Conservation (phyloP, 2,329 filamentous ascomycete species). For the Xylaria sp. region DNA sequence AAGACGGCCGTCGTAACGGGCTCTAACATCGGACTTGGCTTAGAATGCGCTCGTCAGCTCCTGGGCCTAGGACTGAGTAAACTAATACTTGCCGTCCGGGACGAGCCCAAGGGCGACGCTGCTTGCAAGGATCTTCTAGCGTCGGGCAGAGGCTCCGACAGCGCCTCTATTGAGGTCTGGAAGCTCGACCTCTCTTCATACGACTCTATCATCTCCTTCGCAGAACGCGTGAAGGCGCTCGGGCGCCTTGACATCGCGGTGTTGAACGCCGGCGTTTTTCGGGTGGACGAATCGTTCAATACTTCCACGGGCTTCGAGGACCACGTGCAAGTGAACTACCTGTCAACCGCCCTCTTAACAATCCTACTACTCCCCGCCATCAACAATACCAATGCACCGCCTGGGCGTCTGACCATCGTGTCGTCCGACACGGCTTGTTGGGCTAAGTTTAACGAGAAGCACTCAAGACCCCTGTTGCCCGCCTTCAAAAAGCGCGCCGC, state of each 20-base stretch:
- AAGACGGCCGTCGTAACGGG: constrained; percentile 24
- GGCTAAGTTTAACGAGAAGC: constrained; percentile 20
- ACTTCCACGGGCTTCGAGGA: constrained; percentile 41
- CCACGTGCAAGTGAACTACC: constrained; percentile 53
- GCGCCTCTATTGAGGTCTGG: constrained; percentile 16
- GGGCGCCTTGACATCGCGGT: constrained; percentile 13
- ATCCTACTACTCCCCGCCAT: constrained; percentile 50
- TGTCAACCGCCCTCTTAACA: constrained; percentile 52
- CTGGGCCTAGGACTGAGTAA: constrained; percentile 11
- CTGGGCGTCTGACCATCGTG: constrained; percentile 31
- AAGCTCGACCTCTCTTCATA: constrained; percentile 12
- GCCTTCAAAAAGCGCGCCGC: constrained; percentile 13
- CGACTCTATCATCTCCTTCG: constrained; percentile 17
- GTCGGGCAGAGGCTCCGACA: not conserved
- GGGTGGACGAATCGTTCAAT: constrained; percentile 20
- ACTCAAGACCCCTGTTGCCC: constrained; percentile 15
- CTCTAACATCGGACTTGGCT: constrained; percentile 18
- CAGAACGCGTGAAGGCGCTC: constrained; percentile 2
- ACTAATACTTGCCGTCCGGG: constrained; percentile 18
- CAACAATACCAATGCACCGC: not conserved
- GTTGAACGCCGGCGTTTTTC: constrained; percentile 18
- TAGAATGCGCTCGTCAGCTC: constrained; percentile 8
- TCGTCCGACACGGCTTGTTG: constrained; percentile 31
- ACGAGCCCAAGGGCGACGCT: constrained; percentile 4
- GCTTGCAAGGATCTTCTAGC: not conserved